Conservation (phyloP, 108 stramenopile species). For the Fistulifera pelliculosa region DNA sequence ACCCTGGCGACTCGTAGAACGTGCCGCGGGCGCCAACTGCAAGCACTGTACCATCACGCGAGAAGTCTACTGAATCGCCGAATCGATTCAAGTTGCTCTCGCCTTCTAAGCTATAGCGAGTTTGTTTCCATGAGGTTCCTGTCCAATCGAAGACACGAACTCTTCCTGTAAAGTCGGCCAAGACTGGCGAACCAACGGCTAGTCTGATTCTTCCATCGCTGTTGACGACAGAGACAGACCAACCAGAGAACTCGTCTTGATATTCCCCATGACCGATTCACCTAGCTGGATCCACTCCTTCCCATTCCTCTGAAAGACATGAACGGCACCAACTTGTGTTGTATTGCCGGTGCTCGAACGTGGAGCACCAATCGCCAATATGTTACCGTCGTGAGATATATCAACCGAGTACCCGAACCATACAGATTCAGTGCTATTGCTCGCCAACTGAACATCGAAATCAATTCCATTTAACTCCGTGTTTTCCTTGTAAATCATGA, state of each 20-base stretch:
- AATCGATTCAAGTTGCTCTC: neutral
- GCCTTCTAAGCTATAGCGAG: neutral
- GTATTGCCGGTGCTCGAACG: slow-evolving; percentile 1
- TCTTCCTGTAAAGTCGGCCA: neutral
- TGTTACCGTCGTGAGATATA: slow-evolving; percentile 25
- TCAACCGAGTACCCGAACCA: slow-evolving; percentile 31
- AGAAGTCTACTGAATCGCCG: slow-evolving; percentile 8
- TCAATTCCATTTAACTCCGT: neutral
- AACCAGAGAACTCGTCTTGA: slow-evolving; percentile 16
- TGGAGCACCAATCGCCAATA: slow-evolving; percentile 28
- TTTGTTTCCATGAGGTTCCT: slow-evolving; percentile 4
- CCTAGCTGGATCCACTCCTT: slow-evolving; percentile 26
- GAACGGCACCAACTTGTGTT: slow-evolving; percentile 16
- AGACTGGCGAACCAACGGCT: slow-evolving; percentile 21
- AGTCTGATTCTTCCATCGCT: slow-evolving; percentile 18
- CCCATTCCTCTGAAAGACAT: slow-evolving; percentile 10
- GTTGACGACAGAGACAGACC: slow-evolving; percentile 26
- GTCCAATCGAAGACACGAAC: slow-evolving; percentile 9
- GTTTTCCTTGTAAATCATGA: slow-evolving; percentile 1
- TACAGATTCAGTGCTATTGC: neutral
- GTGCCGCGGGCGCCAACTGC: slow-evolving; percentile 12
- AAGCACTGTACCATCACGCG: slow-evolving; percentile 5
- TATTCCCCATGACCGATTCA: neutral
- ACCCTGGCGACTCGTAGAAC: slow-evolving; percentile 12
- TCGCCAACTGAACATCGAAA: neutral